Evolutionary conservation across 441 rosid species (phyloP), one percentile per base, ranked within the genome.

Genomic region (Pelargonium australe): DNA sequence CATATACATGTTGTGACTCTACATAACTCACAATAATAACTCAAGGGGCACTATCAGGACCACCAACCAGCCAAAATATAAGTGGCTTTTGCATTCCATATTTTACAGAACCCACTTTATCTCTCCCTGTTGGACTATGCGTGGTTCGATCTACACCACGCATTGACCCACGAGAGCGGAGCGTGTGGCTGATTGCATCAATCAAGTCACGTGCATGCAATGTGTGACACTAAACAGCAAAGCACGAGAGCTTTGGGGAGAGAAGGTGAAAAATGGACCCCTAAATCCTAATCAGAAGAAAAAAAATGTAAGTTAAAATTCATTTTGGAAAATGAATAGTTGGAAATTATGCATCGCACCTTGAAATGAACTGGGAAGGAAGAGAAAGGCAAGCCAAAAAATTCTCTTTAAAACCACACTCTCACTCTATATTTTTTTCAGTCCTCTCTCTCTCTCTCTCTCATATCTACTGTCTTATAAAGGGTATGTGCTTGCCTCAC

Each of bases 401-500:
- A 57, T 55, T 60, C 20, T 71, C 8, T 60, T 43, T 45, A 58
- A 53, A 20, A 23, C 19, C 12, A 60, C 67, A 53, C 45, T 58
- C 40, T 17, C 51, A 45, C 53, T 64, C 43, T 67, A 40, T 53
- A 49, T 55, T 34, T 34, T 34, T 6, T 49, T 70, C 23, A 34
- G 31, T 25, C 37, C 6, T 9, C 72, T 70, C 41, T 44, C 73
- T 47, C 66, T 58, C 71, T 49, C 70, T 53, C 76, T 69, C 77
- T 37, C 70, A 34, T 81, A 79, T 76, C 85, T 71, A 74, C 81
- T 77, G 80, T 68, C 61, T 80, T 76, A 34, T 34, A 58, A 51
- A 72, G 76, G 82, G 87, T 79, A 34, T 72, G 82, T 76, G 80
- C 74, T 80, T 73, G 84, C 78, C 87, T 57, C 85, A 78, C 80